These are phyloP conservation scores for Pyronema omphalodes DNA, from an alignment of 495 filamentous ascomycete genomes.

Conservation along the genomic window DNA sequence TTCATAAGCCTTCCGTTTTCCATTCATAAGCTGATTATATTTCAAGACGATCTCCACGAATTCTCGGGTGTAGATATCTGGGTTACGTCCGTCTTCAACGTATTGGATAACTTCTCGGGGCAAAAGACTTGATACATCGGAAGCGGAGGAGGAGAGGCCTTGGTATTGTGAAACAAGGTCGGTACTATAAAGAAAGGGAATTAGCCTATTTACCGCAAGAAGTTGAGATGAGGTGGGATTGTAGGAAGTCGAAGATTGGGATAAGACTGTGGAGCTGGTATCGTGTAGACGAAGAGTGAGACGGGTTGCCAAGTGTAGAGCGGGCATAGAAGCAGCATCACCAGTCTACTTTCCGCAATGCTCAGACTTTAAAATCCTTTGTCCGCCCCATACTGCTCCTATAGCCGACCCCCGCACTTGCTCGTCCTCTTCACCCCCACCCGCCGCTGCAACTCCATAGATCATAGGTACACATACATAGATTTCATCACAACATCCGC, in stretches of 20 bases:
- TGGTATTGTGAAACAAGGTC: slow-evolving; percentile 27
- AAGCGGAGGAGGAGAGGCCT: slow-evolving; percentile 31
- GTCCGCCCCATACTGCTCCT: too few species aligned
- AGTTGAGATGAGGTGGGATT: slow-evolving; percentile 9
- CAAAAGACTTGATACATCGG: slow-evolving; percentile 32
- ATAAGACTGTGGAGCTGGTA: too few species aligned
- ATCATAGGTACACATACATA: slow-evolving; percentile 17
- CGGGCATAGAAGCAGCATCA: too few species aligned
- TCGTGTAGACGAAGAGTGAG: too few species aligned
- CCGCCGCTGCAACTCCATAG: too few species aligned
- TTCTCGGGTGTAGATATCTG: slow-evolving; percentile 94
- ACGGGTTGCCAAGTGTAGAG: too few species aligned
- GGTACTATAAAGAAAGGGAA: slow-evolving; percentile 29
- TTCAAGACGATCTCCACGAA: slow-evolving; percentile 81
- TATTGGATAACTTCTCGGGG: slow-evolving; percentile 87
- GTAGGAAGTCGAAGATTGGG: slow-evolving; percentile 18
- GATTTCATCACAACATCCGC: slow-evolving; percentile 30
- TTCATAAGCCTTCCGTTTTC: slow-evolving; percentile 64
- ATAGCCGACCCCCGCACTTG: too few species aligned
- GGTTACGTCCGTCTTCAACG: slow-evolving; percentile 83
- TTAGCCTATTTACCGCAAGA: slow-evolving; percentile 10
- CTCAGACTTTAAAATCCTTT: too few species aligned
- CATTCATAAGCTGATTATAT: slow-evolving; percentile 67
- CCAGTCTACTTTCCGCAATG: too few species aligned
- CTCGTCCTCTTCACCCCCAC: too few species aligned